phyloP scores from a whole-genome alignment of 345 rosid species.

The Eucalyptus coolabah region DNA sequence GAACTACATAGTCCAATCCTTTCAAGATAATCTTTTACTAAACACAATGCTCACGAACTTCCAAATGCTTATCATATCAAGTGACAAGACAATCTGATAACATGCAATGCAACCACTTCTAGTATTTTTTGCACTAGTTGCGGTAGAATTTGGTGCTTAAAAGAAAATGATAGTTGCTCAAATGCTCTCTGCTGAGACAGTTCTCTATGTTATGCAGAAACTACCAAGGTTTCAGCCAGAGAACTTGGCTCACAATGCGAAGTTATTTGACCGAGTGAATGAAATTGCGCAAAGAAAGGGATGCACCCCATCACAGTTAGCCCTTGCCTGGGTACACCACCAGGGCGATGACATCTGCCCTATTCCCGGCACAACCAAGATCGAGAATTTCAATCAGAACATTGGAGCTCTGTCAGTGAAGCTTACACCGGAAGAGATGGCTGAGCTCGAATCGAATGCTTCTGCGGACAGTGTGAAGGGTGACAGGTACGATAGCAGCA shows the following conservation, averaged over 20 bases:
- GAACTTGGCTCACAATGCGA: background rate
- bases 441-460: slow-evolving; percentile 43
- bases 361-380: background rate
- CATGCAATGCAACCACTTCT: background rate
- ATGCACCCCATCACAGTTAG: too few relatives aligned
- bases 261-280: background rate
- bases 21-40: background rate
- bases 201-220: background rate
- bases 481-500: background rate
- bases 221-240: background rate
- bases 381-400: slow-evolving; percentile 1
- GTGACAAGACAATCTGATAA: background rate
- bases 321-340: too few relatives aligned
- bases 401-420: slow-evolving; percentile 29
- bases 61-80: background rate
- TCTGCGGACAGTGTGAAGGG: slow-evolving; percentile 30
- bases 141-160: background rate
- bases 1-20: background rate
- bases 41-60: background rate
- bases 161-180: background rate
- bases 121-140: background rate
- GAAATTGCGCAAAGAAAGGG: background rate
- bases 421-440: slow-evolving; percentile 42
- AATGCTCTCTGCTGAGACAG: background rate
- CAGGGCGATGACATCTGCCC: background rate